These are phyloP conservation scores for Thalassiosira sp. DNA, from an alignment of 352 stramenopile species.

Conservation along the genomic window DNA sequence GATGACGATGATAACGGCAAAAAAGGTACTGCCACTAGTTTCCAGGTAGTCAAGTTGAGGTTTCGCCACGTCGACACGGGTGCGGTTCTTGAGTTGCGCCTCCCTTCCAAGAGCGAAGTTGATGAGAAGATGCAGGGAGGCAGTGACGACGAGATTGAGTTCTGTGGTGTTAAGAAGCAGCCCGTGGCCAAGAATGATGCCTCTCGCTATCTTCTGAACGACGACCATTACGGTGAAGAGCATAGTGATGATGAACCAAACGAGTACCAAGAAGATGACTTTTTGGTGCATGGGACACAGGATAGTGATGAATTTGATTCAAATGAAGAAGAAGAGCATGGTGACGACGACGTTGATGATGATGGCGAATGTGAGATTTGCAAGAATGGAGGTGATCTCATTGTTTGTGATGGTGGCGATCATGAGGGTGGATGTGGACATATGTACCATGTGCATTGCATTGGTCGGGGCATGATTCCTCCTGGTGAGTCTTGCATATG, in stretches of 20 bases:
- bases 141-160: constrained; percentile 41
- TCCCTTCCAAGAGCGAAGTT: constrained; percentile 25
- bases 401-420: constrained; percentile 69
- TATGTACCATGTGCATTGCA: constrained; percentile 60
- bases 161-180: constrained; percentile 6
- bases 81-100: constrained; percentile 49
- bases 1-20: too few species aligned
- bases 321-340: constrained; percentile 1
- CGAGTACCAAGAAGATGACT: constrained; percentile 50
- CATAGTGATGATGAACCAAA: constrained; percentile 32
- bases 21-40: not conserved
- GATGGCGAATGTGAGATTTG: constrained; percentile 53
- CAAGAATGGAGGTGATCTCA: constrained; percentile 60
- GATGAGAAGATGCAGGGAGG: constrained; percentile 11
- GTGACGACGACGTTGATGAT: constrained; percentile 30
- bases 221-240: constrained; percentile 38
- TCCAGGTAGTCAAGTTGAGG: constrained; percentile 39
- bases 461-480: constrained; percentile 36
- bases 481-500: constrained; percentile 28
- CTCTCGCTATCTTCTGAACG: constrained; percentile 31
- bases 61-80: constrained; percentile 57
- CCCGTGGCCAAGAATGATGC: constrained; percentile 9
- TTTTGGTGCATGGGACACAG: constrained; percentile 49
- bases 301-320: constrained; percentile 17
- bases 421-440: constrained; percentile 56